These are phyloP conservation scores for Verticillium nubilum DNA, from an alignment of 2,329 filamentous ascomycete genomes.

Conservation along the genomic window DNA sequence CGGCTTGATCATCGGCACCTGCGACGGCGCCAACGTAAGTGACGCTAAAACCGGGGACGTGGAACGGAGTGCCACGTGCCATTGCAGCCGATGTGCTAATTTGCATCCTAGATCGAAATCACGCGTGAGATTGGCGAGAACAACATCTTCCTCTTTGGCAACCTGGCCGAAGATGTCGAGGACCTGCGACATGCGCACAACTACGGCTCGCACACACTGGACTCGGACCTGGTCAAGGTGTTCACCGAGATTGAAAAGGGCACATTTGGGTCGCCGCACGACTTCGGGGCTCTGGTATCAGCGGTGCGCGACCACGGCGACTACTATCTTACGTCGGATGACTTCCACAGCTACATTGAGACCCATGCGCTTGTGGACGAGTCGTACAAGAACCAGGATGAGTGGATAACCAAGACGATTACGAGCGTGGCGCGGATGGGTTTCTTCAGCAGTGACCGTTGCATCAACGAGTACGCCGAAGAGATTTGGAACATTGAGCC, in stretches of 20 bases:
- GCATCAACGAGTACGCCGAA: constrained; percentile 96
- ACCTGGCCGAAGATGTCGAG: constrained; percentile 91
- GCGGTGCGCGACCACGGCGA: constrained; percentile 90
- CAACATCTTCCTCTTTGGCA: constrained; percentile 98
- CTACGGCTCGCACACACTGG: constrained; percentile 74
- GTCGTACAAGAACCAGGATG: constrained; percentile 85
- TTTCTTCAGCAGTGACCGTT: constrained; percentile 92
- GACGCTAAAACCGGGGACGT: background rate
- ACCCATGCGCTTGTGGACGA: constrained; percentile 89
- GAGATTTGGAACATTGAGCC: constrained; percentile 97
- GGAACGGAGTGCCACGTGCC: constrained; percentile 6
- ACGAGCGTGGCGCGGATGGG: constrained; percentile 88
- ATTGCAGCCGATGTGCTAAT: constrained; percentile 7
- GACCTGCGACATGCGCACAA: constrained; percentile 87
- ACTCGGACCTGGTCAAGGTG: constrained; percentile 71
- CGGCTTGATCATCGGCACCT: constrained; percentile 94
- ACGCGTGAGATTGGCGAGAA: constrained; percentile 93
- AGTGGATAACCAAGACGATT: constrained; percentile 89
- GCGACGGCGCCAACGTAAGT: constrained; percentile 92
- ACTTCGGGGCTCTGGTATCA: constrained; percentile 78
- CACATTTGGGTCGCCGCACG: constrained; percentile 71
- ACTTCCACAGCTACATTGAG: constrained; percentile 91
- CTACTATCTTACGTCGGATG: constrained; percentile 95
- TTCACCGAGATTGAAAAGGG: constrained; percentile 77
- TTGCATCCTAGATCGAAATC: constrained; percentile 68